These are phyloP conservation scores for Globisporangium radiosum DNA, from an alignment of 352 stramenopile genomes.

Conservation along the genomic window DNA sequence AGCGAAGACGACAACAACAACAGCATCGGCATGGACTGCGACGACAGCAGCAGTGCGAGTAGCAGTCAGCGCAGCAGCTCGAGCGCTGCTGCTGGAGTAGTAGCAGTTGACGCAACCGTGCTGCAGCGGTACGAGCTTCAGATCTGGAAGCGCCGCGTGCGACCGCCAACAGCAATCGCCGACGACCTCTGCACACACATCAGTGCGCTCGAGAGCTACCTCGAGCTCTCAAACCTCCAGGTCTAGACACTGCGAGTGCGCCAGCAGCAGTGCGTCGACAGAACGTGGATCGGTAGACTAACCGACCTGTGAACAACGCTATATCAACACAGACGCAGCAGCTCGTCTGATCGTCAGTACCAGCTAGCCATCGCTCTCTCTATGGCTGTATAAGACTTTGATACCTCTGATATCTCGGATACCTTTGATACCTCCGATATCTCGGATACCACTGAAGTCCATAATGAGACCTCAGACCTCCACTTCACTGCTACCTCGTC, in stretches of 20 bases:
- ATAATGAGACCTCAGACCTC: too few species aligned
- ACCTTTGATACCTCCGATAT: too few species aligned
- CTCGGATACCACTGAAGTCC: too few species aligned
- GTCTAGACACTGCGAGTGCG: slow-evolving; percentile 16
- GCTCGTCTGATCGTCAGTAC: neutral
- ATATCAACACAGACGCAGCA: too few species aligned
- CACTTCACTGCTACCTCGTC: neutral
- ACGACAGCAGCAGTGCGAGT: neutral
- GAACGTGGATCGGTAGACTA: neutral
- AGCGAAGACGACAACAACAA: neutral
- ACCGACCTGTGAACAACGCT: neutral
- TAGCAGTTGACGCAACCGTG: slow-evolving; percentile 14
- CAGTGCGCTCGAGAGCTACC: slow-evolving; percentile 42
- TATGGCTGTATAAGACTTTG: too few species aligned
- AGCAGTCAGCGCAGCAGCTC: slow-evolving; percentile 1
- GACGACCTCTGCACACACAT: slow-evolving; percentile 70
- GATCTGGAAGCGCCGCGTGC: slow-evolving; percentile 59
- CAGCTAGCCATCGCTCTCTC: neutral
- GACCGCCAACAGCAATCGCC: slow-evolving; percentile 32
- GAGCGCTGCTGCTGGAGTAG: slow-evolving; percentile 11
- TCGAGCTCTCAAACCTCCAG: slow-evolving; percentile 47
- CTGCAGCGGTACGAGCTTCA: slow-evolving; percentile 56
- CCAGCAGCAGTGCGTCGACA: neutral
- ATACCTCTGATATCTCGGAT: too few species aligned
- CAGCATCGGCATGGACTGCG: neutral